A percentile compares a stretch with the other conserved stretches of the same genome.
Evolutionary conservation across 2,329 filamentous ascomycete species (phyloP).

Genomic region (Dactylella cylindrospora): DNA sequence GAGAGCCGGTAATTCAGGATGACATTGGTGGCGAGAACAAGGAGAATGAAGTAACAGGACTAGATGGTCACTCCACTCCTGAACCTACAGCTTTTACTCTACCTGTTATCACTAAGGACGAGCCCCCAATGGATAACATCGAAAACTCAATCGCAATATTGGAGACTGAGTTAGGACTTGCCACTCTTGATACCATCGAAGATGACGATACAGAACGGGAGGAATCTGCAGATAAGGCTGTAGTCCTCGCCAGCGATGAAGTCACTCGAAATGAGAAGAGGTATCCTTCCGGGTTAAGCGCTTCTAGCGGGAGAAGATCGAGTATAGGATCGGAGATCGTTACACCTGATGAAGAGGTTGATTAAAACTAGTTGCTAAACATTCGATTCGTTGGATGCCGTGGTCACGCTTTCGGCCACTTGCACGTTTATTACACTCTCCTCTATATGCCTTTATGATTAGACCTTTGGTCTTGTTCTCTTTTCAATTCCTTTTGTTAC

Average conservation of each 20-base stretch:
- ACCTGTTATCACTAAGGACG: not conserved
- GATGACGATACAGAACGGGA: slow-evolving; percentile 36
- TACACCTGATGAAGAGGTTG: slow-evolving; percentile 22
- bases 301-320: slow-evolving; percentile 18
- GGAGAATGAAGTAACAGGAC: slow-evolving; percentile 13
- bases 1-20: slow-evolving; percentile 21
- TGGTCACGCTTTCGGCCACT: no score
- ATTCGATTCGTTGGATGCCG: no score
- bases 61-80: not conserved
- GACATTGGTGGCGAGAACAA: slow-evolving; percentile 31
- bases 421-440: no score
- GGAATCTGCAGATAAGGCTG: slow-evolving; percentile 23
- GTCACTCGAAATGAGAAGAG: slow-evolving; percentile 16
- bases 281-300: slow-evolving; percentile 36
- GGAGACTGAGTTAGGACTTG: slow-evolving; percentile 22
- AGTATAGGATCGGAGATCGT: slow-evolving; percentile 18
- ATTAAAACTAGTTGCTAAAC: slow-evolving; percentile 8
- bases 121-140: not conserved
- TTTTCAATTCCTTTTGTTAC: no score
- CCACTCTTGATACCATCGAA: slow-evolving; percentile 31
- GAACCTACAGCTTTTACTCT: not conserved
- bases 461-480: no score
- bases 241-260: slow-evolving; percentile 12
- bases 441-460: no score
- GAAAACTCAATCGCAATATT: slow-evolving; percentile 3